These are phyloP conservation scores for Alternaria solani DNA, from an alignment of 2,329 filamentous ascomycete species.

Conservation along the genomic window DNA sequence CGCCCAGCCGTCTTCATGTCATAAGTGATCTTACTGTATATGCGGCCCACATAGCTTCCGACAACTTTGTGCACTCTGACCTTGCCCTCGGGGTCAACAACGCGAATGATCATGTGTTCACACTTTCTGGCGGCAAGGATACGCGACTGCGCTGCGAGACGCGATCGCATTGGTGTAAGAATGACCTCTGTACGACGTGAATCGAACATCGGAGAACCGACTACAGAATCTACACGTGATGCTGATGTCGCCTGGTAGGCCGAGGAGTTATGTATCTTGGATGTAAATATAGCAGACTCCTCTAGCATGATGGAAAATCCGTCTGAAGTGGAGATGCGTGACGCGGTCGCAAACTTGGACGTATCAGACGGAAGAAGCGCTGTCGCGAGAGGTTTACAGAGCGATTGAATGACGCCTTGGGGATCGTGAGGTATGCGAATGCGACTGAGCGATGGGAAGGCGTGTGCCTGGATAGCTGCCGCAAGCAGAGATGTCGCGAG, in stretches of 20 bases:
- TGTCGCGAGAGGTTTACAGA: constrained; percentile 70
- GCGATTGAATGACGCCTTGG: constrained; percentile 71
- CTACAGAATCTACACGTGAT: constrained; percentile 32
- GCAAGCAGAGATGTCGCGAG: constrained; percentile 70
- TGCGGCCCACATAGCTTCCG: constrained; percentile 68
- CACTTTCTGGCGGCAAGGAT: constrained; percentile 65
- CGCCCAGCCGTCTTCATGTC: constrained; percentile 32
- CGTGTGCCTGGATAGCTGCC: constrained; percentile 66
- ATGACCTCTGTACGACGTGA: constrained; percentile 15
- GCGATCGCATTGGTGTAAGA: constrained; percentile 61
- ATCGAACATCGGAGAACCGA: constrained; percentile 20
- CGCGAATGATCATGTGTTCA: constrained; percentile 66
- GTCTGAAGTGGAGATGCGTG: constrained; percentile 8
- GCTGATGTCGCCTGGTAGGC: constrained; percentile 5
- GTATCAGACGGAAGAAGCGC: constrained; percentile 58
- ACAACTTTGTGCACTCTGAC: constrained; percentile 64
- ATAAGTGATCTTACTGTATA: constrained; percentile 68
- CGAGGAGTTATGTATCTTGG: background rate
- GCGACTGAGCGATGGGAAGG: constrained; percentile 68
- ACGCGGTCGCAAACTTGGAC: constrained; percentile 15
- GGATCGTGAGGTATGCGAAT: constrained; percentile 74
- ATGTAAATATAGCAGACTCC: background rate
- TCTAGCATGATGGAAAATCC: constrained; percentile 2
- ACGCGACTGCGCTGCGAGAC: constrained; percentile 70
- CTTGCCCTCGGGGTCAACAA: constrained; percentile 59